A percentile compares a stretch with the other conserved stretches of the same genome.
phyloP scores from a whole-genome alignment of 2,329 filamentous ascomycete genomes.

The Ascochyta clinopodiicola region DNA sequence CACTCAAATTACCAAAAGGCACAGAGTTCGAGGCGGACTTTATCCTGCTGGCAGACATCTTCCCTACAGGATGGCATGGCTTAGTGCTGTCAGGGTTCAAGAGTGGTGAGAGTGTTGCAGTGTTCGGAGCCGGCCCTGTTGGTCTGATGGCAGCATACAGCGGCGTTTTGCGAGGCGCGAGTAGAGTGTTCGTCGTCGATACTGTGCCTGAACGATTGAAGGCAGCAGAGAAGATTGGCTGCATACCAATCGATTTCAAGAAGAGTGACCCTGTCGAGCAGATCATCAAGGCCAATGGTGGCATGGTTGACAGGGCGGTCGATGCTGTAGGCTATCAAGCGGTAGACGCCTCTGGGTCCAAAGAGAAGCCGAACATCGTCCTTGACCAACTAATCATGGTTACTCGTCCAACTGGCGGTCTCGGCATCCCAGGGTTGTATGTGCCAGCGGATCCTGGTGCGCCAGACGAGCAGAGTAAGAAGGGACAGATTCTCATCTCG shows the following conservation, averaged over 20 bases:
- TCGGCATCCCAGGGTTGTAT: slow-evolving; percentile 66
- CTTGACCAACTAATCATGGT: slow-evolving; percentile 69
- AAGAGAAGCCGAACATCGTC: slow-evolving; percentile 68
- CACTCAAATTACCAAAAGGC: slow-evolving; percentile 65
- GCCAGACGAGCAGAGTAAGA: slow-evolving; percentile 65
- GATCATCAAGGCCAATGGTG: slow-evolving; percentile 65
- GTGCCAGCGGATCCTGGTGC: slow-evolving; percentile 66
- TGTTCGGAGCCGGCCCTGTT: slow-evolving; percentile 69
- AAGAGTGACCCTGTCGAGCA: slow-evolving; percentile 65
- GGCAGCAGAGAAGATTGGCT: slow-evolving; percentile 67
- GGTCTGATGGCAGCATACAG: slow-evolving; percentile 72
- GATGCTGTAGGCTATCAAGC: slow-evolving; percentile 73
- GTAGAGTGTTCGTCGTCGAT: slow-evolving; percentile 68
- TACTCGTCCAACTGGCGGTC: slow-evolving; percentile 65
- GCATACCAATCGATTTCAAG: slow-evolving; percentile 66
- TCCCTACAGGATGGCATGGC: slow-evolving; percentile 63
- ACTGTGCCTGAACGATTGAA: slow-evolving; percentile 65
- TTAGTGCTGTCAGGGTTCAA: slow-evolving; percentile 65
- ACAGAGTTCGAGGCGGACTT: slow-evolving; percentile 69
- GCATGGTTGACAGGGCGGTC: slow-evolving; percentile 68
- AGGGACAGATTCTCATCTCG: slow-evolving; percentile 68
- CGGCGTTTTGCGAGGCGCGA: slow-evolving; percentile 66
- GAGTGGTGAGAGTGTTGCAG: slow-evolving; percentile 67
- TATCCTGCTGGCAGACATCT: slow-evolving; percentile 59
- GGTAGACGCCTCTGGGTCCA: slow-evolving; percentile 59